phyloP scores from a whole-genome alignment of 768 basidiomycete species.

The Boletales sp. region DNA sequence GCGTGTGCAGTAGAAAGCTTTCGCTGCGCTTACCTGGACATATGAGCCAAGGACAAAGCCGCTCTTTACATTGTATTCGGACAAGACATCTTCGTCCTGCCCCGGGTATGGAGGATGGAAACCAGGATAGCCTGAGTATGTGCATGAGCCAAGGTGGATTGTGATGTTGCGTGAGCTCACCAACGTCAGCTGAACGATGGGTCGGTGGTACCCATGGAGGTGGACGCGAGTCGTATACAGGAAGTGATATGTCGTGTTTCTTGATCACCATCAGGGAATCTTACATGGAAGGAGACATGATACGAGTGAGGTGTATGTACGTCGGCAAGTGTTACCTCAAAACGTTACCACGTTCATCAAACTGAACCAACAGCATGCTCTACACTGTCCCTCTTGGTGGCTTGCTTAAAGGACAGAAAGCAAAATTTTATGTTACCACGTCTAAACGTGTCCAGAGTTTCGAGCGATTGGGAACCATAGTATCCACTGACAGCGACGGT shows the following conservation, averaged over 20 bases:
- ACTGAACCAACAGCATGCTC: no score
- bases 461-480: no score
- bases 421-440: no score
- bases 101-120: constrained; percentile 72
- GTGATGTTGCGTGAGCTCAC: constrained; percentile 32
- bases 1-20: not conserved
- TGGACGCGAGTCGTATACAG: constrained; percentile 63
- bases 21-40: constrained; percentile 49
- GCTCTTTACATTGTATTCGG: constrained; percentile 59
- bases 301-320: no score
- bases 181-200: constrained; percentile 67
- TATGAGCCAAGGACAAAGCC: constrained; percentile 54
- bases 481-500: no score
- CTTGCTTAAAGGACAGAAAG: no score
- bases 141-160: not conserved
- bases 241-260: constrained; percentile 33
- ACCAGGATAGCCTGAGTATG: constrained; percentile 60
- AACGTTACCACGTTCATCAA: no score
- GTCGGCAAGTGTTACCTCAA: no score
- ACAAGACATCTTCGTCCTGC: constrained; percentile 73
- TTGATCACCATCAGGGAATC: constrained; percentile 4
- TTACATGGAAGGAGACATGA: no score
- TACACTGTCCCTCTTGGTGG: no score
- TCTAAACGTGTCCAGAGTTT: no score
- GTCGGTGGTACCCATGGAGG: constrained; percentile 70